Evolutionary conservation across 495 filamentous ascomycete species (phyloP).

Genomic region (Penicillium antarcticum): DNA sequence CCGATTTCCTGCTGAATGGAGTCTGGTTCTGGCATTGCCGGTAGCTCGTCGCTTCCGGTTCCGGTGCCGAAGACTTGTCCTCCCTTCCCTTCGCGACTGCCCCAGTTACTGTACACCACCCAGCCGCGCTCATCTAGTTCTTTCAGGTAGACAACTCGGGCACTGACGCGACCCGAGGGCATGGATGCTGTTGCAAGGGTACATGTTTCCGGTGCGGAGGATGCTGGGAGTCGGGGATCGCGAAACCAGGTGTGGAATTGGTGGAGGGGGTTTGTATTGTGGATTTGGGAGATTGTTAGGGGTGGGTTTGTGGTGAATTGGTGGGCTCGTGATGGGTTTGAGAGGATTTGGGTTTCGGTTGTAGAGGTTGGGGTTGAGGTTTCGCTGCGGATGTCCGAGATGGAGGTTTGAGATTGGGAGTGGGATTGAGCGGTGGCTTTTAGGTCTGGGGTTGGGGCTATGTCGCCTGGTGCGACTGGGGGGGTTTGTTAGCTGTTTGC

Average conservation of each 20-base stretch:
- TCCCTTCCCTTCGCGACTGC: slow-evolving; percentile 52
- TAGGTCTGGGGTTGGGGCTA: slow-evolving; percentile 18
- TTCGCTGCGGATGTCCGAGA: slow-evolving; percentile 32
- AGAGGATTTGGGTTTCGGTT: slow-evolving; percentile 34
- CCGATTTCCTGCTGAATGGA: slow-evolving; percentile 8
- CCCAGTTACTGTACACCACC: slow-evolving; percentile 92
- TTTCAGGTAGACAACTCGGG: slow-evolving; percentile 89
- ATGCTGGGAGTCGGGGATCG: slow-evolving; percentile 55
- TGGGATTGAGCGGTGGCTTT: slow-evolving; percentile 6
- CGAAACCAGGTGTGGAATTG: slow-evolving; percentile 91
- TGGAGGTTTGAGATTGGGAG: slow-evolving; percentile 58
- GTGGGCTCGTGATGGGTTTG: slow-evolving; percentile 42
- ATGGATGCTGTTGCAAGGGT: slow-evolving; percentile 81
- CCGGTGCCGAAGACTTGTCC: slow-evolving; percentile 37
- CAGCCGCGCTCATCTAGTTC: slow-evolving; percentile 69
- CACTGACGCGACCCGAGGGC: slow-evolving; percentile 78
- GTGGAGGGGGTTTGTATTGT: slow-evolving; percentile 55
- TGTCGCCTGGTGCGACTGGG: slow-evolving; percentile 46
- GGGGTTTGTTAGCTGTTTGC: slow-evolving; percentile 13
- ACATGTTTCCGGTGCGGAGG: slow-evolving; percentile 69
- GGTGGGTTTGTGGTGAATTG: slow-evolving; percentile 47
- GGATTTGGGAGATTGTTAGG: slow-evolving; percentile 38
- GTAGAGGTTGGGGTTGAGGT: slow-evolving; percentile 38
- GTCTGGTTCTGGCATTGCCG: slow-evolving; percentile 28
- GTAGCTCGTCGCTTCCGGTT: not conserved